phyloP scores from a whole-genome alignment of 2,329 filamentous ascomycete species.

The Pseudovirgaria hyperparasitica region DNA sequence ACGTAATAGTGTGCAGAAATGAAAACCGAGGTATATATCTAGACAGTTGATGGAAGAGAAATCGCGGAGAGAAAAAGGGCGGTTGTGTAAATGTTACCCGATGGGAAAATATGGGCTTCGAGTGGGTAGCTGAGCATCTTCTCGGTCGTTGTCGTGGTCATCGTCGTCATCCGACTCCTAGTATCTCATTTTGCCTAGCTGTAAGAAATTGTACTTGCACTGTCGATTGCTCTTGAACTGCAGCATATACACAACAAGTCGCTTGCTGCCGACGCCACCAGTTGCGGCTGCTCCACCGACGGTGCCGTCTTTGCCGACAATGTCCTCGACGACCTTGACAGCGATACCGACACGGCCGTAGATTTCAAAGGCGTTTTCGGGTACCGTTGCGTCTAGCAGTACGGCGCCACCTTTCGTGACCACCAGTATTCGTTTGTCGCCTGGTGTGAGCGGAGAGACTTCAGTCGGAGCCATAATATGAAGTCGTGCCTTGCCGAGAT shows the following conservation, averaged over 20 bases:
- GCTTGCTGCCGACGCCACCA: slow-evolving; percentile 43
- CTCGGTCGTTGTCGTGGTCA: no score
- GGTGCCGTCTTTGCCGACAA: slow-evolving; percentile 35
- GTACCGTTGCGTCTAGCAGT: slow-evolving; percentile 71
- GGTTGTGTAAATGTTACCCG: no score
- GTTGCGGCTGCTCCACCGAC: slow-evolving; percentile 46
- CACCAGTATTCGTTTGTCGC: slow-evolving; percentile 75
- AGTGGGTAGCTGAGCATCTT: no score
- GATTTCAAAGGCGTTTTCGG: slow-evolving; percentile 71
- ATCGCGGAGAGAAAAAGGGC: no score
- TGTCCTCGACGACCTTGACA: slow-evolving; percentile 68
- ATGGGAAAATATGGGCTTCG: no score
- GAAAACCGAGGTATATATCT: no score
- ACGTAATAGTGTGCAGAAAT: no score
- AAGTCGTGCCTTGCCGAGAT: slow-evolving; percentile 73
- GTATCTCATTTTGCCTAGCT: slow-evolving; percentile 38
- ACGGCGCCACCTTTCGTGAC: slow-evolving; percentile 55
- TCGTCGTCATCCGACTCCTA: slow-evolving; percentile 15
- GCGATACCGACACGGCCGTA: slow-evolving; percentile 79
- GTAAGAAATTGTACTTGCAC: slow-evolving; percentile 34
- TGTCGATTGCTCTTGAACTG: slow-evolving; percentile 38
- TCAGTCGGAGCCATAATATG: slow-evolving; percentile 62
- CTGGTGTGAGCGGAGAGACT: slow-evolving; percentile 18
- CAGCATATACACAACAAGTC: slow-evolving; percentile 52
- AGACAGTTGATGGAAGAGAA: no score